A percentile compares a stretch with the other conserved stretches of the same genome.
Evolutionary conservation across 176 grass and related monocot genomes (phyloP).

Genomic region (Canna indica): DNA sequence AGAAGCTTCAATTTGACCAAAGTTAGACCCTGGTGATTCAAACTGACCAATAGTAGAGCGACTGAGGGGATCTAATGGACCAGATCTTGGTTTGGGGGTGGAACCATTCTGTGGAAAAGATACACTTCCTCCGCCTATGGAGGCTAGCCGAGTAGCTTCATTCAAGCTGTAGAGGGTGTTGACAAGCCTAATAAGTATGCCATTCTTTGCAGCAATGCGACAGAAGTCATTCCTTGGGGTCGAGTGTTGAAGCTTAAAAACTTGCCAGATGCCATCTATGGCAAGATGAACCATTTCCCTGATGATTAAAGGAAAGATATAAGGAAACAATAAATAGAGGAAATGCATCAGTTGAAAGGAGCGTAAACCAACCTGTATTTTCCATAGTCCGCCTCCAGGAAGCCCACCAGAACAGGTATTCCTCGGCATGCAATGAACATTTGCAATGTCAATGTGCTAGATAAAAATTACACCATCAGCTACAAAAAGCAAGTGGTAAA

Average conservation of each 20-base stretch:
- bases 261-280: conserved; percentile 97
- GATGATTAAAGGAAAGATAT: conserved; percentile 27
- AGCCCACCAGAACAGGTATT: conserved; percentile 90
- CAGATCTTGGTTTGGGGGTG: conserved; percentile 50
- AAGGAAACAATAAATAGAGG: conserved; percentile 8
- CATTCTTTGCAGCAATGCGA: conserved; percentile 87
- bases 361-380: conserved; percentile 58
- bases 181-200: conserved; percentile 73
- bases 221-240: conserved; percentile 87
- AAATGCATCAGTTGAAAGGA: conserved; percentile 6
- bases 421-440: conserved; percentile 99
- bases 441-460: conserved; percentile 85
- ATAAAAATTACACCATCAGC: conserved; percentile 23
- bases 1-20: conserved; percentile 25
- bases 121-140: conserved; percentile 53
- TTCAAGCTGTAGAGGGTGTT: conserved; percentile 97
- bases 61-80: conserved; percentile 48
- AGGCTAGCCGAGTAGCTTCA: conserved; percentile 81
- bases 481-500: background rate
- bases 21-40: background rate
- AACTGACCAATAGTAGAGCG: background rate
- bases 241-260: conserved; percentile 89
- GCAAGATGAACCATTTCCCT: conserved; percentile 99
- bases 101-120: conserved; percentile 64
- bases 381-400: conserved; percentile 97